Evolutionary conservation across 1,139 yeast genomes (phyloP).

Genomic region (Pichia norvegensis): DNA sequence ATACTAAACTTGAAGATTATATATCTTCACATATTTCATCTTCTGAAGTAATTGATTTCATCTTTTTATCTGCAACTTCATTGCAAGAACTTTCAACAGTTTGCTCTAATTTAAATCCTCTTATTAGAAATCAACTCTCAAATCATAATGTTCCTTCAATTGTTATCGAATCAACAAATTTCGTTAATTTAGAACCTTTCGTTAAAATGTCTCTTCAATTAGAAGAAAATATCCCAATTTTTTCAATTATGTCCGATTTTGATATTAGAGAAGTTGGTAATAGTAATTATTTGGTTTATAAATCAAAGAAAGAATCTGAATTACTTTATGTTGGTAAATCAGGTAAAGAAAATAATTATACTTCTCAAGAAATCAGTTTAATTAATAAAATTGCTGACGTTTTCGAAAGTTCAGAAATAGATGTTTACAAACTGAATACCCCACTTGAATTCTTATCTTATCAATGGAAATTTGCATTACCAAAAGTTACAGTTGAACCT

Average conservation of each 20-base stretch:
- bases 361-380: conserved; percentile 21
- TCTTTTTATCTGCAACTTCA: conserved; percentile 40
- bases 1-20: conserved; percentile 5
- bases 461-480: conserved; percentile 82
- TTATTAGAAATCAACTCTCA: conserved; percentile 26
- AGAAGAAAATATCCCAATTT: conserved; percentile 32
- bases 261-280: conserved; percentile 42
- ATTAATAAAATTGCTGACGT: conserved; percentile 30
- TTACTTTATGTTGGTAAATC: conserved; percentile 30
- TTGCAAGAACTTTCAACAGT: conserved; percentile 39
- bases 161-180: conserved; percentile 62
- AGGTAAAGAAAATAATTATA: conserved; percentile 24
- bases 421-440: conserved; percentile 42
- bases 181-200: conserved; percentile 64
- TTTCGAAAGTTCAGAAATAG: conserved; percentile 30
- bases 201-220: conserved; percentile 34
- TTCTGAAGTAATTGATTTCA: conserved; percentile 11
- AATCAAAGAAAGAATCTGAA: conserved; percentile 29
- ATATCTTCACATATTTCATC: neutral
- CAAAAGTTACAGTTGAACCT: conserved; percentile 72
- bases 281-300: conserved; percentile 28
- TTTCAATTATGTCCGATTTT: conserved; percentile 58
- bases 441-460: conserved; percentile 57
- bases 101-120: conserved; percentile 30
- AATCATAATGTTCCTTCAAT: conserved; percentile 35